Percentiles rank a stretch among this genome's conserved stretches.
Conservation (phyloP, 352 stramenopile genomes). For the Stramenopiles sp. region DNA sequence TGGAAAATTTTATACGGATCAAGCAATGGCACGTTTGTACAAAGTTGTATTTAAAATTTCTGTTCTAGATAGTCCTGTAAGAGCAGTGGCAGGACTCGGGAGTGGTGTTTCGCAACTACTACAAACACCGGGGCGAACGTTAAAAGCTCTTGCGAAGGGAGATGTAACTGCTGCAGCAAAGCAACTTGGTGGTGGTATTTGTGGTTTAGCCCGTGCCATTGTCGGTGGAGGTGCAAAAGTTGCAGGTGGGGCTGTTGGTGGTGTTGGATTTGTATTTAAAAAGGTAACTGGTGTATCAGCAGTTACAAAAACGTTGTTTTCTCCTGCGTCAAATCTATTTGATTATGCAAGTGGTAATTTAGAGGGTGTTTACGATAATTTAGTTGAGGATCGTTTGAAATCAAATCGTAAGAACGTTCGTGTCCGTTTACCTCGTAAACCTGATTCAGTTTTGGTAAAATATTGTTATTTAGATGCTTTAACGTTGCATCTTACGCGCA, state of each 20-base stretch:
- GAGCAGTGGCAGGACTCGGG: background rate
- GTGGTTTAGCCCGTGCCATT: background rate
- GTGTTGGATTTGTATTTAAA: background rate
- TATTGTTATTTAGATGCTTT: background rate
- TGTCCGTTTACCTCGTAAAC: background rate
- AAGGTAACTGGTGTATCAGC: background rate
- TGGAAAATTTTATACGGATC: background rate
- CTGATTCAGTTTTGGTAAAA: background rate
- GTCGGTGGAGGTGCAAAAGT: background rate
- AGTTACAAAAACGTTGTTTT: background rate
- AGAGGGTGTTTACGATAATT: background rate
- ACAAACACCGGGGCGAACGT: background rate
- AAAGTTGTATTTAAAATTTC: conserved; percentile 1
- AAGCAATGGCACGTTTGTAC: background rate
- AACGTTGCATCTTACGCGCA: background rate
- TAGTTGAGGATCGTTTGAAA: background rate
- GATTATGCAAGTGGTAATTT: background rate
- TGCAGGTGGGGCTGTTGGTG: background rate
- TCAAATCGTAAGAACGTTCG: background rate
- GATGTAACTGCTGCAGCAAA: background rate
- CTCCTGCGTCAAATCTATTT: background rate
- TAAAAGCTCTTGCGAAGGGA: background rate
- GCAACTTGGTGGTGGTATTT: background rate
- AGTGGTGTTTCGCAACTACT: background rate
- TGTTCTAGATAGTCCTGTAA: background rate